Conservation (phyloP, 768 basidiomycete genomes). For the Tephrocybe sp. region DNA sequence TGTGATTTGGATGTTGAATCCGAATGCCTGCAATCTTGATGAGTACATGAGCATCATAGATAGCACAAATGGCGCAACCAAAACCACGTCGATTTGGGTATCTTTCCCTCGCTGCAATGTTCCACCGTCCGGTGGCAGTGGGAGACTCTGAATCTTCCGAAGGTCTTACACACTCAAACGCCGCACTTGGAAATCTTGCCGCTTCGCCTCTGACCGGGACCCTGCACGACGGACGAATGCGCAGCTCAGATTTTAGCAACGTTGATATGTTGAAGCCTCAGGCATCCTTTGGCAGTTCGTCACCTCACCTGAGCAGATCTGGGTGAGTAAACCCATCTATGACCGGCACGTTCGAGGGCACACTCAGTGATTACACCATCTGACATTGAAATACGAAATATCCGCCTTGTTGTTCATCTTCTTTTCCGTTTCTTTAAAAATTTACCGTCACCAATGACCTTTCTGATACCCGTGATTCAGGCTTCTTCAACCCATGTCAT, state of each 20-base stretch:
- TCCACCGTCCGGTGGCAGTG: constrained; percentile 2
- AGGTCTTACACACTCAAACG: neutral
- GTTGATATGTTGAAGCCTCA: neutral
- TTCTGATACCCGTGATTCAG: constrained; percentile 28
- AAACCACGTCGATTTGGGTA: neutral
- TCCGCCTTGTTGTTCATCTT: constrained; percentile 14
- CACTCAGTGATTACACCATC: constrained; percentile 21
- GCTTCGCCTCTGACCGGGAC: neutral
- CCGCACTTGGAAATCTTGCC: neutral
- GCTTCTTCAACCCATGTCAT: constrained; percentile 55
- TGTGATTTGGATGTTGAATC: too few species aligned
- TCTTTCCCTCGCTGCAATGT: neutral
- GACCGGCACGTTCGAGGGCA: neutral
- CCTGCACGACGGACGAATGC: neutral
- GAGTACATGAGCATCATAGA: neutral
- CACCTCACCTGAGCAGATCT: constrained; percentile 45
- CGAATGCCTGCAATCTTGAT: too few species aligned
- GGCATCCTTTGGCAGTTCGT: neutral
- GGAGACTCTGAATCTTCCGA: neutral
- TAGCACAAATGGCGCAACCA: neutral
- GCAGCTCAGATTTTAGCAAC: constrained; percentile 1
- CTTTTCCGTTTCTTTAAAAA: constrained; percentile 10
- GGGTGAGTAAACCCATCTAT: constrained; percentile 40
- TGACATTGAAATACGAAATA: constrained; percentile 16
- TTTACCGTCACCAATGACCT: constrained; percentile 4